Percentiles rank a stretch among this genome's conserved stretches.
Evolutionary conservation across 371 early-diverging fungal genomes (phyloP).

Genomic region (Mucor irregularis): DNA sequence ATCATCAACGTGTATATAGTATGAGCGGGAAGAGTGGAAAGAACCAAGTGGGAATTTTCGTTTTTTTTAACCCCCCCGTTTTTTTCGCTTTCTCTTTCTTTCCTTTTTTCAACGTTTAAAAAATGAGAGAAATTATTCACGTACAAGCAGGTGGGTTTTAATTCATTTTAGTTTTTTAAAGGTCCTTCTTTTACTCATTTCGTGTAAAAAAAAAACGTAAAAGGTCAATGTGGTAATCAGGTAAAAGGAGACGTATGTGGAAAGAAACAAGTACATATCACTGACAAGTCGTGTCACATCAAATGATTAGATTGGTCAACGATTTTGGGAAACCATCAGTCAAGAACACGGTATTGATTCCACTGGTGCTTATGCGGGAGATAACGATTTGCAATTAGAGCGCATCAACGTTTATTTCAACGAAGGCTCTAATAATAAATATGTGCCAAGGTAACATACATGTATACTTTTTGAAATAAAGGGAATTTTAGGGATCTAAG

Average conservation of each 20-base stretch:
- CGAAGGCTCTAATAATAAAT: constrained; percentile 84
- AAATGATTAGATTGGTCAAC: constrained; percentile 66
- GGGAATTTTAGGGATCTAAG: neutral
- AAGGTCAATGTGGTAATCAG: constrained; percentile 88
- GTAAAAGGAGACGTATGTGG: constrained; percentile 31
- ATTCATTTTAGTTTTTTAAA: neutral
- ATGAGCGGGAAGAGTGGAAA: no score
- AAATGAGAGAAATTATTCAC: constrained; percentile 99
- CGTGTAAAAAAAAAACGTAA: neutral
- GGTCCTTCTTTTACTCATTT: neutral
- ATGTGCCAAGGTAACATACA: constrained; percentile 65
- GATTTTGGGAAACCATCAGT: constrained; percentile 94
- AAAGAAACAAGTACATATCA: neutral
- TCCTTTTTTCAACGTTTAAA: neutral
- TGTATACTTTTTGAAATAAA: neutral
- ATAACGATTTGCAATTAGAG: constrained; percentile 83
- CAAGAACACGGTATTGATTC: constrained; percentile 90
- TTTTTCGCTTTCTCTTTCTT: neutral
- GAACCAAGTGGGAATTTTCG: no score
- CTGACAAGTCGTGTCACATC: neutral
- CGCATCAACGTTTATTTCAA: constrained; percentile 99
- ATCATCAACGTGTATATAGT: no score
- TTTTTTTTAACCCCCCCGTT: no score
- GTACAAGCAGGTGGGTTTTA: constrained; percentile 87
- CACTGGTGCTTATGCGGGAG: constrained; percentile 77